These are phyloP conservation scores for Aspergillus carbonarius DNA, from an alignment of 2,329 filamentous ascomycete genomes.

Conservation along the genomic window DNA sequence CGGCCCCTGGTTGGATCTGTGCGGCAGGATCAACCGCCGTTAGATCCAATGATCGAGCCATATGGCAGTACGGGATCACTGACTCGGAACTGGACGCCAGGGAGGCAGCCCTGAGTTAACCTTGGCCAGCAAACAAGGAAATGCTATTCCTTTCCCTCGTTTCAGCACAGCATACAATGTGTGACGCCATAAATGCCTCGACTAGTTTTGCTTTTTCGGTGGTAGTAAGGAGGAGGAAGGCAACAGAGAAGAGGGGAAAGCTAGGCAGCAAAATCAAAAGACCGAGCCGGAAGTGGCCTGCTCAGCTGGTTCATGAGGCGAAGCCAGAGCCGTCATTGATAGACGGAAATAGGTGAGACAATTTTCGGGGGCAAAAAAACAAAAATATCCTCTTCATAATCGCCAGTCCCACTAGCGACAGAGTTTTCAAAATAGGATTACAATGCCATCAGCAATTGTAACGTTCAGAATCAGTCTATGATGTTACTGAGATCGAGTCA, in stretches of 20 bases:
- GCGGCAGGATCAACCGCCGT: slow-evolving; percentile 14
- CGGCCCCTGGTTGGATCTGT: slow-evolving; percentile 7
- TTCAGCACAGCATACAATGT: background rate
- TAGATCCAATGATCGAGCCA: slow-evolving; percentile 17
- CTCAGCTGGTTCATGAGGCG: background rate
- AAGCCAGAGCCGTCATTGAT: background rate
- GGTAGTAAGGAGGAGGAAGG: background rate
- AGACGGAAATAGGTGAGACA: slow-evolving; percentile 6
- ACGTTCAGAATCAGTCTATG: background rate
- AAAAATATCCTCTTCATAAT: background rate
- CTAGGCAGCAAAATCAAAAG: background rate
- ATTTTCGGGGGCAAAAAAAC: background rate
- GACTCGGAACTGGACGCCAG: background rate
- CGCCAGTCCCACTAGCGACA: background rate
- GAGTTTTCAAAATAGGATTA: background rate
- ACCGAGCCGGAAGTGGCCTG: background rate
- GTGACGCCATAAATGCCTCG: slow-evolving; percentile 15
- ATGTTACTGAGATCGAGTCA: background rate
- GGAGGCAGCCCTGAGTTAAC: background rate
- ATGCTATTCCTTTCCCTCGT: background rate
- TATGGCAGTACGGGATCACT: slow-evolving; percentile 6
- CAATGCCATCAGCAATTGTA: background rate
- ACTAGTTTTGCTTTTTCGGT: background rate
- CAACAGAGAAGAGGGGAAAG: background rate
- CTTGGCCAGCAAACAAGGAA: slow-evolving; percentile 8